These are phyloP conservation scores for Bruguiera parviflora DNA, from an alignment of 345 rosid genomes.

Conservation along the genomic window DNA sequence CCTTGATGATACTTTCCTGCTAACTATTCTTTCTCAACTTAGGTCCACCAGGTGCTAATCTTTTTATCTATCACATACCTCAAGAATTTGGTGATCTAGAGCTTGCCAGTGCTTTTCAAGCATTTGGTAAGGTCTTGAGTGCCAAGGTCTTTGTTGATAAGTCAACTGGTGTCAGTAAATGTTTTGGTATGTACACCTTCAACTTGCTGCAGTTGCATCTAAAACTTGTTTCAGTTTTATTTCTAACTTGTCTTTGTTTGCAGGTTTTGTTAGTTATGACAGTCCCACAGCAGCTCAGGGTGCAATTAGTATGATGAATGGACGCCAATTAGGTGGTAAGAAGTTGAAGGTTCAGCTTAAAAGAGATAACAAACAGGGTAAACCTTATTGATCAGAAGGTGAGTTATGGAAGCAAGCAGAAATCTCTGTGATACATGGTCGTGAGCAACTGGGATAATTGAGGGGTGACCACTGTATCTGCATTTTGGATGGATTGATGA, in stretches of 20 bases:
- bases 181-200: slow-evolving; percentile 67
- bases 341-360: slow-evolving; percentile 97
- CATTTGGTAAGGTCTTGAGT: slow-evolving; percentile 83
- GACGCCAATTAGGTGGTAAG: slow-evolving; percentile 87
- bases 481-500: slow-evolving; percentile 34
- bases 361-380: slow-evolving; percentile 82
- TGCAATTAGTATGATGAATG: slow-evolving; percentile 83
- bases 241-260: slow-evolving; percentile 21
- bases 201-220: slow-evolving; percentile 1
- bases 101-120: slow-evolving; percentile 76
- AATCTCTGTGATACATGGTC: slow-evolving; percentile 38
- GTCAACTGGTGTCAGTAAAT: slow-evolving; percentile 96
- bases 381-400: slow-evolving; percentile 56
- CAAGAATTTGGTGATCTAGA: slow-evolving; percentile 94
- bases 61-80: slow-evolving; percentile 97
- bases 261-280: slow-evolving; percentile 98
- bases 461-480: slow-evolving; percentile 35
- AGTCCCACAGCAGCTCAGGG: slow-evolving; percentile 76
- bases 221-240: slow-evolving; percentile 12
- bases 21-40: slow-evolving; percentile 24
- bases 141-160: slow-evolving; percentile 95
- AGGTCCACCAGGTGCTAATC: slow-evolving; percentile 99
- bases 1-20: slow-evolving; percentile 11
- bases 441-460: slow-evolving; percentile 36
- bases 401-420: slow-evolving; percentile 48